Evolutionary conservation across 495 filamentous ascomycete genomes (phyloP).

Genomic region (Friedmanniomyces endolithicus): DNA sequence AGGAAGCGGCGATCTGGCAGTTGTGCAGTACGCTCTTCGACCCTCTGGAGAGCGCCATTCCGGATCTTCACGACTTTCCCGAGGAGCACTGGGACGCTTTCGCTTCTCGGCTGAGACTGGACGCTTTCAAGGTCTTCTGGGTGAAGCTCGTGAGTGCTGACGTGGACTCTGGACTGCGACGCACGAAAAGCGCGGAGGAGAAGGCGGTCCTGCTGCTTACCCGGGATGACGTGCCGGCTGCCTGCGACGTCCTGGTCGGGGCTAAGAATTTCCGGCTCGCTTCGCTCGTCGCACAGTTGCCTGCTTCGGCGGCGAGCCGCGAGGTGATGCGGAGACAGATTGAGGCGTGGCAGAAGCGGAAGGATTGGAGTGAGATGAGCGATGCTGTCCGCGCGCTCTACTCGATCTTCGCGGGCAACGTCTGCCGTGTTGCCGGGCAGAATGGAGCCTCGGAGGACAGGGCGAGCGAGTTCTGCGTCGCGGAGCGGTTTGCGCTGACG

Average conservation of each 20-base stretch:
- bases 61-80: conserved; percentile 30
- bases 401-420: conserved; percentile 76
- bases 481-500: conserved; percentile 68
- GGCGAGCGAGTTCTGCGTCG: conserved; percentile 60
- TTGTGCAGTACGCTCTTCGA: conserved; percentile 83
- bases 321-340: conserved; percentile 66
- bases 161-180: conserved; percentile 34
- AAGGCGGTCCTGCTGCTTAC: conserved; percentile 71
- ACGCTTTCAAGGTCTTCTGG: conserved; percentile 49
- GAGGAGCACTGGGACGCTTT: conserved; percentile 37
- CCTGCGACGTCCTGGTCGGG: conserved; percentile 62
- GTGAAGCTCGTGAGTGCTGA: conserved; percentile 45
- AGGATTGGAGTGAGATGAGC: conserved; percentile 73
- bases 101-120: conserved; percentile 38
- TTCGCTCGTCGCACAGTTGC: conserved; percentile 65
- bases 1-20: conserved; percentile 46
- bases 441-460: conserved; percentile 61
- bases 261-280: conserved; percentile 68
- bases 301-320: conserved; percentile 42
- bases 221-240: conserved; percentile 62
- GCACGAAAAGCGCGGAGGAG: conserved; percentile 52
- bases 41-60: conserved; percentile 40
- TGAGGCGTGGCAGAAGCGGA: conserved; percentile 66
- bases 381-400: conserved; percentile 78
- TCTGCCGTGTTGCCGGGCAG: conserved; percentile 65